A percentile compares a stretch with the other conserved stretches of the same genome.
phyloP scores from a whole-genome alignment of 768 basidiomycete species.

The Suillus americanus region DNA sequence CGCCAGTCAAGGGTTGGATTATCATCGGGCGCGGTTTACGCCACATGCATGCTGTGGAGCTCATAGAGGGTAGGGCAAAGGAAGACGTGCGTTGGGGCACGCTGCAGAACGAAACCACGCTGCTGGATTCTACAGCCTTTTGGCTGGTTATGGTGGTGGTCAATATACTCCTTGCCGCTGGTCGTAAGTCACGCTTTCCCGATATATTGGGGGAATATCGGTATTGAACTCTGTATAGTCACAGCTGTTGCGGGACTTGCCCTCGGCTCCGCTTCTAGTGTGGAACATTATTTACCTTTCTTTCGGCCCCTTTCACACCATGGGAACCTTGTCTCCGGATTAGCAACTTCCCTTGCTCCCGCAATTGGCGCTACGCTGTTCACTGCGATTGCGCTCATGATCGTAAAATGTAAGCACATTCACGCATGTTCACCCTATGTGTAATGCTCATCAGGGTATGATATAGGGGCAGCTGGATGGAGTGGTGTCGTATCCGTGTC shows the following conservation, averaged over 20 bases:
- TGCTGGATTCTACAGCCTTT: slow-evolving; percentile 47
- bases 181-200: slow-evolving; percentile 47
- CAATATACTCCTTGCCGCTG: slow-evolving; percentile 51
- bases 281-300: slow-evolving; percentile 71
- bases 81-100: slow-evolving; percentile 84
- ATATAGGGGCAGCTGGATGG: slow-evolving; percentile 50
- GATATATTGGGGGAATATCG: not conserved
- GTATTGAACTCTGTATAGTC: slow-evolving; percentile 41
- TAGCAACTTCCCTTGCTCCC: slow-evolving; percentile 69
- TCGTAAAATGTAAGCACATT: slow-evolving; percentile 54
- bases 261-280: slow-evolving; percentile 67
- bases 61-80: slow-evolving; percentile 79
- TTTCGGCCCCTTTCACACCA: slow-evolving; percentile 49
- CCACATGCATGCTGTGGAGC: slow-evolving; percentile 58
- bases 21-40: slow-evolving; percentile 70
- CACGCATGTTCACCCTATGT: not conserved
- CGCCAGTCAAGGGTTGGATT: slow-evolving; percentile 73
- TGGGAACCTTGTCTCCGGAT: slow-evolving; percentile 54
- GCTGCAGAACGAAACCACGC: slow-evolving; percentile 56
- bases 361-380: slow-evolving; percentile 62
- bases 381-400: slow-evolving; percentile 47
- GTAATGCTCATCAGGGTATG: not conserved
- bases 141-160: slow-evolving; percentile 58
- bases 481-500: slow-evolving; percentile 65
- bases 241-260: slow-evolving; percentile 69